Percentiles rank a stretch among this genome's conserved stretches.
Conservation (phyloP, 371 early-diverging fungal species). For the Mucor irregularis region DNA sequence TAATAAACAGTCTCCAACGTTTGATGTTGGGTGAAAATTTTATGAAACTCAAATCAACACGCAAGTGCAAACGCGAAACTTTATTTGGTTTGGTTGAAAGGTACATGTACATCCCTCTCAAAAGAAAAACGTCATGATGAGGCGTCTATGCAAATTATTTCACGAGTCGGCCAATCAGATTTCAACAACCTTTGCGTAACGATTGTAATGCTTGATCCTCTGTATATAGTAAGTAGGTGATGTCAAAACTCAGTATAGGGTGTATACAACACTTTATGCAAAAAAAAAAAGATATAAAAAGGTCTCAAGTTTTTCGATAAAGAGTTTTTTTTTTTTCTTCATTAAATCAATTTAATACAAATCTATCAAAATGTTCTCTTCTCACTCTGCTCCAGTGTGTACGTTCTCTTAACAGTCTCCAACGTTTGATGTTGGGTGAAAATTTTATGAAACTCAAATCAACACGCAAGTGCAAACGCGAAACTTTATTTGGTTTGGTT, state of each 20-base stretch:
- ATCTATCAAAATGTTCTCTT: constrained; percentile 17
- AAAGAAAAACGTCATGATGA: background rate
- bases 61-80: background rate
- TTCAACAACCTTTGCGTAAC: background rate
- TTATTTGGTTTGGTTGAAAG: background rate
- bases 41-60: too few relatives aligned
- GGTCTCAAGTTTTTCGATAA: background rate
- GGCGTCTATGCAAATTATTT: too few relatives aligned
- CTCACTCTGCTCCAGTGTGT: constrained; percentile 29
- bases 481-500: background rate
- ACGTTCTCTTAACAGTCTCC: too few relatives aligned
- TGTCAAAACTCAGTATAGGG: background rate
- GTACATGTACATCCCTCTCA: background rate
- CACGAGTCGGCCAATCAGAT: background rate
- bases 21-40: too few relatives aligned
- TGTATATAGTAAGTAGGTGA: background rate
- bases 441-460: too few relatives aligned
- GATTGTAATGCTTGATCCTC: background rate
- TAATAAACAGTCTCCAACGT: too few relatives aligned
- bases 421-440: too few relatives aligned
- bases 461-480: background rate
- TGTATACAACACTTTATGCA: too few relatives aligned
- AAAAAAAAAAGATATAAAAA: constrained; percentile 1
- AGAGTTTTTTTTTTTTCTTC: background rate
- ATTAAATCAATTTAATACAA: background rate